A percentile compares a stretch with the other conserved stretches of the same genome.
Conservation (phyloP, 768 basidiomycete genomes). For the Pleurotus citrinopileatus region DNA sequence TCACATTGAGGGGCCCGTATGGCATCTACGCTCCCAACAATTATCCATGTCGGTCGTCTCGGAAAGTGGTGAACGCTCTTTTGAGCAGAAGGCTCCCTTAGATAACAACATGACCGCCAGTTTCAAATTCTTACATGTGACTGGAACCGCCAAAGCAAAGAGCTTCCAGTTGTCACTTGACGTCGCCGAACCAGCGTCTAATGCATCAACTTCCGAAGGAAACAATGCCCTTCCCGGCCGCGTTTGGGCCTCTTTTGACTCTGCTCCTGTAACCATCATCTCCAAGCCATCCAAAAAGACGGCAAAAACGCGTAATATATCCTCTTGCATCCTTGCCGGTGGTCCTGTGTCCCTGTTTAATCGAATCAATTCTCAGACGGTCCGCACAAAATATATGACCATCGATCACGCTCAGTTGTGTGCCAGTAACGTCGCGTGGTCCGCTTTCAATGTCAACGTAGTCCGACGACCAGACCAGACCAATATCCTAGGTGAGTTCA, state of each 20-base stretch:
- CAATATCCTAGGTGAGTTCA: slow-evolving; percentile 63
- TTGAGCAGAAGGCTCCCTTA: slow-evolving; percentile 80
- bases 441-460: slow-evolving; percentile 92
- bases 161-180: slow-evolving; percentile 85
- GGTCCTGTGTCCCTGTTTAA: slow-evolving; percentile 93
- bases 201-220: slow-evolving; percentile 43
- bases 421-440: slow-evolving; percentile 91
- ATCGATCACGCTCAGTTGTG: slow-evolving; percentile 80
- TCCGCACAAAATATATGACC: slow-evolving; percentile 97
- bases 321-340: slow-evolving; percentile 85
- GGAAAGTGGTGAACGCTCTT: slow-evolving; percentile 78
- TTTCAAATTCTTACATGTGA: slow-evolving; percentile 91
- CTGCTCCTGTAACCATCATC: slow-evolving; percentile 90
- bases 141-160: slow-evolving; percentile 85
- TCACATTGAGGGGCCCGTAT: slow-evolving; percentile 85
- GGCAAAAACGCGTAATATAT: slow-evolving; percentile 90
- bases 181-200: slow-evolving; percentile 72
- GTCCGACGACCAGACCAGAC: slow-evolving; percentile 70
- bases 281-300: slow-evolving; percentile 98
- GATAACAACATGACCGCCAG: slow-evolving; percentile 84
- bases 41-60: slow-evolving; percentile 85
- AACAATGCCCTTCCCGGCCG: slow-evolving; percentile 54
- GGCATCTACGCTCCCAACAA: slow-evolving; percentile 79
- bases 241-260: slow-evolving; percentile 89
- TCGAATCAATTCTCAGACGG: slow-evolving; percentile 95